A percentile compares a stretch with the other conserved stretches of the same genome.
Conservation (phyloP, 2,329 filamentous ascomycete genomes). For the Epichloe elymi region DNA sequence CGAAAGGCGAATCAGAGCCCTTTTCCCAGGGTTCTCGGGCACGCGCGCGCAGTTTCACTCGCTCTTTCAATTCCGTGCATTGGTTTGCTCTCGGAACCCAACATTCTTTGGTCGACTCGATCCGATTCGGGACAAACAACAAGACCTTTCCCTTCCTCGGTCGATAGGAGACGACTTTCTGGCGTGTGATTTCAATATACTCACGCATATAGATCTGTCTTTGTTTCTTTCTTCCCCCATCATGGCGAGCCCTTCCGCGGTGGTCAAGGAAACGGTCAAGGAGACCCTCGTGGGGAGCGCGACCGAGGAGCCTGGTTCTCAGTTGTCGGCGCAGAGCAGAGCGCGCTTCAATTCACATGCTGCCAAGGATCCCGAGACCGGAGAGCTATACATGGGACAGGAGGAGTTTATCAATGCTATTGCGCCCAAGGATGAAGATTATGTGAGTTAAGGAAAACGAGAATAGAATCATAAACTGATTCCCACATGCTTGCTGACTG, state of each 20-base stretch:
- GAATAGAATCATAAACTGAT: neutral
- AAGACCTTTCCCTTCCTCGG: neutral
- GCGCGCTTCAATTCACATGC: constrained; percentile 67
- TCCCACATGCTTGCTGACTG: neutral
- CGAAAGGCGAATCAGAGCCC: neutral
- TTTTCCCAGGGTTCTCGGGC: neutral
- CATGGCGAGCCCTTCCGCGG: constrained; percentile 27
- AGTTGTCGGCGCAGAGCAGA: constrained; percentile 63
- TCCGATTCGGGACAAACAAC: neutral
- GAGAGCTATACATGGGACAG: constrained; percentile 67
- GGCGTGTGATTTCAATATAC: too few relatives aligned
- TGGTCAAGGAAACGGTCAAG: constrained; percentile 60
- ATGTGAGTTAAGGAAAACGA: constrained; percentile 46
- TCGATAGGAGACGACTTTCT: neutral
- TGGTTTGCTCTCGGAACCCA: too few relatives aligned
- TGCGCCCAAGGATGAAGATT: constrained; percentile 77
- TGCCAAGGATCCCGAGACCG: constrained; percentile 57
- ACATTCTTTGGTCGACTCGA: neutral
- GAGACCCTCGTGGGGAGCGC: constrained; percentile 56
- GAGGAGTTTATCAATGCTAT: constrained; percentile 87
- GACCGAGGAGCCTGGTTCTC: constrained; percentile 32
- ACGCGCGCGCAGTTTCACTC: neutral
- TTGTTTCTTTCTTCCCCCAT: constrained; percentile 2
- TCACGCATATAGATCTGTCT: neutral
- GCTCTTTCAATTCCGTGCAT: neutral